Evolutionary conservation across 768 basidiomycete genomes (phyloP).

Genomic region (Hygrocybe coccinea): DNA sequence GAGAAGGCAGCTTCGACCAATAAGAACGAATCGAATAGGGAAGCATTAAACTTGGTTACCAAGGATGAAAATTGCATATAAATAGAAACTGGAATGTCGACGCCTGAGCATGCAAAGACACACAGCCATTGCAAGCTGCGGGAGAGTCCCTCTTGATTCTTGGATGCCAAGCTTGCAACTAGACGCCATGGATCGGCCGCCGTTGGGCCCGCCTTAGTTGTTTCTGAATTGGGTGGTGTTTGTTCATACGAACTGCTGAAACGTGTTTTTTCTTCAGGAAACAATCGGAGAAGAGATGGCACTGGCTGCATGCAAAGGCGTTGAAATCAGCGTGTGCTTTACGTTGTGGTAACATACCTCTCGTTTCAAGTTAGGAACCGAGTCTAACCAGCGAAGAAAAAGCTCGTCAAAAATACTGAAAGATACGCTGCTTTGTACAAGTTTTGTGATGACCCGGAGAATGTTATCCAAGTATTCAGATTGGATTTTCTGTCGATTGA

Average conservation of each 20-base stretch:
- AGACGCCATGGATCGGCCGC: constrained; percentile 53
- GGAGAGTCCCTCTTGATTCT: constrained; percentile 40
- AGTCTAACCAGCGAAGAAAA: constrained; percentile 56
- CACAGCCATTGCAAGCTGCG: constrained; percentile 56
- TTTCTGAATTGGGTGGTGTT: constrained; percentile 26
- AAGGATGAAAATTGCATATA: constrained; percentile 46
- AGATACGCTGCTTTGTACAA: constrained; percentile 48
- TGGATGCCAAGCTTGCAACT: constrained; percentile 40
- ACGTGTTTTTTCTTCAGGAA: constrained; percentile 50
- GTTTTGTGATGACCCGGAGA: constrained; percentile 49
- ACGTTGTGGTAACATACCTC: constrained; percentile 8
- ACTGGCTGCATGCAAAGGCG: constrained; percentile 37
- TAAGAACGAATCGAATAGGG: constrained; percentile 43
- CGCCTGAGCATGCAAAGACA: constrained; percentile 57
- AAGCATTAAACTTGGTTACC: constrained; percentile 33
- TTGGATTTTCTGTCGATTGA: constrained; percentile 11
- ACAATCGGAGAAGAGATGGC: constrained; percentile 51
- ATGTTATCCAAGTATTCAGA: constrained; percentile 36
- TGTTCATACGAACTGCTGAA: constrained; percentile 34
- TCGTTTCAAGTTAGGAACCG: constrained; percentile 38
- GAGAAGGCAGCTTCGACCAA: constrained; percentile 51
- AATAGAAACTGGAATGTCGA: constrained; percentile 52
- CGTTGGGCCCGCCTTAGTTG: constrained; percentile 15
- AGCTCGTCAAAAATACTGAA: constrained; percentile 57
- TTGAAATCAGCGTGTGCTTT: background rate